Evolutionary conservation across 1,284 basidiomycete genomes (phyloP).

Genomic region (Malassezia sp.): DNA sequence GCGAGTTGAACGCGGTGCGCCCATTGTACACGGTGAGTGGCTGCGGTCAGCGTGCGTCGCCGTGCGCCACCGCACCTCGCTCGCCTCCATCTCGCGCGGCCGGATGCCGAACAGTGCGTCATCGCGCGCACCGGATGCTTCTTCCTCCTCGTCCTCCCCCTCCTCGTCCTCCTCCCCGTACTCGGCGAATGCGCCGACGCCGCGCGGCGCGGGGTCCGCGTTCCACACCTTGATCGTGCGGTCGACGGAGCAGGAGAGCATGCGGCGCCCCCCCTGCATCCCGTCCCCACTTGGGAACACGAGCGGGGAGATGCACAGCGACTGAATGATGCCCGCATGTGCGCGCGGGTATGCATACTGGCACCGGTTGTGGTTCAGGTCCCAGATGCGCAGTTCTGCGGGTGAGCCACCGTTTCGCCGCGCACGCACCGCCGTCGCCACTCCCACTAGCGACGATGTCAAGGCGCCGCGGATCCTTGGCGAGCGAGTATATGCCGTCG

Average conservation of each 20-base stretch:
- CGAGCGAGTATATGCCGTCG: conserved; percentile 84
- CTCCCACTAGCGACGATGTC: conserved; percentile 80
- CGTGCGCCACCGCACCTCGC: too few species aligned
- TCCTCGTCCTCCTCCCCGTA: conserved; percentile 27
- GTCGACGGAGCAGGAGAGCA: conserved; percentile 86
- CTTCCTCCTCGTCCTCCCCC: conserved; percentile 42
- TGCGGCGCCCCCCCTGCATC: conserved; percentile 49
- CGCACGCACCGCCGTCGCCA: conserved; percentile 74
- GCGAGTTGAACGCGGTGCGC: conserved; percentile 55
- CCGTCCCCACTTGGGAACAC: conserved; percentile 25
- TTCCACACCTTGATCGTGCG: conserved; percentile 85
- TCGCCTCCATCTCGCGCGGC: conserved; percentile 22
- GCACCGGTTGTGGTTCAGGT: conserved; percentile 61
- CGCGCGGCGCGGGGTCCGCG: conserved; percentile 41
- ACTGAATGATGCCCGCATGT: conserved; percentile 73
- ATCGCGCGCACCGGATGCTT: conserved; percentile 25
- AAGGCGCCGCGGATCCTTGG: conserved; percentile 64
- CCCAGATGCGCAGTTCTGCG: conserved; percentile 74
- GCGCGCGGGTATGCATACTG: conserved; percentile 64
- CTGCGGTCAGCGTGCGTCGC: too few species aligned
- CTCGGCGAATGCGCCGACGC: conserved; percentile 41
- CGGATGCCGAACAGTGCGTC: conserved; percentile 31
- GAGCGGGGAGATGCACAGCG: conserved; percentile 65
- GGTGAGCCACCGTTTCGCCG: too few species aligned
- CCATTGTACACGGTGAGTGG: conserved; percentile 39